Base-by-base conservation (phyloP, 257 asterid species). In the Anisodus acutangulus region DNA sequence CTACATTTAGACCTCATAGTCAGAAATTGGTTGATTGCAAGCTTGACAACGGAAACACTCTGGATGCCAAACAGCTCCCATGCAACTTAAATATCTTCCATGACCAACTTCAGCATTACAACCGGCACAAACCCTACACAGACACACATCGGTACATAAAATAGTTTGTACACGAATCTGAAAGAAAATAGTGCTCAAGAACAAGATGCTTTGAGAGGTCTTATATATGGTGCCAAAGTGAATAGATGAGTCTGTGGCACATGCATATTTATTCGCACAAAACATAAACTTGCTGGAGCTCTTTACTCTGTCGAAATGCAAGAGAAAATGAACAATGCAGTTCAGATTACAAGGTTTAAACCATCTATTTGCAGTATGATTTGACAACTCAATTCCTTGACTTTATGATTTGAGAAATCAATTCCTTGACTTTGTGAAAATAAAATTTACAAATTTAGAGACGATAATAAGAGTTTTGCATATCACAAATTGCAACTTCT, bases 31-130 rank as follows among this genome's bases (percentile, higher is more conserved):
- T 13, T 35, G 91, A 85, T 86, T 87, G 90, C 99, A 97, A 84
- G 92, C 93, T 86, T 89, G 90, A 85, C 99, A 97, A 59, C 93
- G 84, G 66, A 97, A 97, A 86, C 99, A 97, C 84, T 94, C 99
- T n/a, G 99, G 98, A 91, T 97, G 99, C 99, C 99, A 97, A 82
- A 92, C 90, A 83, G 92, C 91, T 67, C 94, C 98, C 98, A 97
- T 92, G 94, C 98, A 93, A 86, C 95, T 95, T 89, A 95, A 91
- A 83, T 88, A 97, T 87, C 98, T 90, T 67, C 98, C 99, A 37
- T 92, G 97, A 4, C 99, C 99, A 78, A 97, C 91, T 88, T 97
- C 99, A 62, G 93, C 86, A 74, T 91, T 90, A 90, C 99, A 97
- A 76, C 98, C 98, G 71, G 96, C 98, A 91, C 99, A 95, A 11